phyloP scores from a whole-genome alignment of 768 basidiomycete genomes.

The Xerocomus spinulosus region DNA sequence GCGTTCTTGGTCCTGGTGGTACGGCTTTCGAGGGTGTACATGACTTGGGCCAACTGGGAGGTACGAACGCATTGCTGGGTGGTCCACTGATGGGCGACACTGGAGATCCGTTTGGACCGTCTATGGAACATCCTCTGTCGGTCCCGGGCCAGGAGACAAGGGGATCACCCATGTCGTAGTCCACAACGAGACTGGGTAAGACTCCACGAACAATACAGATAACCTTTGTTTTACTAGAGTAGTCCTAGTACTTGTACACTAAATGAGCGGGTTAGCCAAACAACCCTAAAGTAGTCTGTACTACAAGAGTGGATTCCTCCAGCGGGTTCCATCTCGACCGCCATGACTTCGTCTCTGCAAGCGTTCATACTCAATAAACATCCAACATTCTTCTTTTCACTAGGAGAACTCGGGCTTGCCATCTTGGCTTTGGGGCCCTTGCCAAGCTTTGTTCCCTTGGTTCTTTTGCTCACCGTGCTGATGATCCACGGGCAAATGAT shows the following conservation, averaged over 20 bases:
- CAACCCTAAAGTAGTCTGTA: conserved; percentile 15
- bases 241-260: too few species aligned
- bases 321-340: conserved; percentile 1
- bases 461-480: conserved; percentile 24
- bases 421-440: conserved; percentile 25
- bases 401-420: conserved; percentile 21
- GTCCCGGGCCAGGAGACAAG: conserved; percentile 7
- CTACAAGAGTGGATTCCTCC: conserved; percentile 10
- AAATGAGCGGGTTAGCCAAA: conserved; percentile 16
- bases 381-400: conserved; percentile 23
- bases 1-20: conserved; percentile 61
- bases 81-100: conserved; percentile 56
- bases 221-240: too few species aligned
- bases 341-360: conserved; percentile 19
- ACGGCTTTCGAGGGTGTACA: conserved; percentile 49
- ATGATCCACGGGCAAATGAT: conserved; percentile 32
- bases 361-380: conserved; percentile 23
- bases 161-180: conserved; percentile 3
- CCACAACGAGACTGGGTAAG: conserved; percentile 6
- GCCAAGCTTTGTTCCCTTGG: conserved; percentile 33
- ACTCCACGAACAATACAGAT: too few species aligned
- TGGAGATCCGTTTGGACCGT: conserved; percentile 53
- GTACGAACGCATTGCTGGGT: conserved; percentile 50
- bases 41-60: conserved; percentile 55
- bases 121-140: conserved; percentile 20